Conservation (phyloP, 495 filamentous ascomycete species). For the Penicillium nucicola region DNA sequence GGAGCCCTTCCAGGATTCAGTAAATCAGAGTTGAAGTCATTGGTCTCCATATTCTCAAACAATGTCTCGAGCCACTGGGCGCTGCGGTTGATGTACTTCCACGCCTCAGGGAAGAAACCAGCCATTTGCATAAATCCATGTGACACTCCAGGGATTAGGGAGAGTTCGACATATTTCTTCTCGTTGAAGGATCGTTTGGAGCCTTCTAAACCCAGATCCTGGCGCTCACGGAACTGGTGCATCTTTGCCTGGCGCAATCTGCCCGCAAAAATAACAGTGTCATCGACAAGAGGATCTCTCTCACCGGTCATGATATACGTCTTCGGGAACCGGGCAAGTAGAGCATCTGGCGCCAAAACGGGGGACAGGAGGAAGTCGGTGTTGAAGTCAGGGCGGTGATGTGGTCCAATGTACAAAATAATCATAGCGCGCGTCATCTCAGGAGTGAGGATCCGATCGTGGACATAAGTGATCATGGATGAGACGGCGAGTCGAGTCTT, state of each 20-base stretch:
- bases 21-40: slow-evolving; percentile 21
- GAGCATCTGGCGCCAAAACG: slow-evolving; percentile 77
- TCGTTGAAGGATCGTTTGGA: slow-evolving; percentile 62
- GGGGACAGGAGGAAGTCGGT: slow-evolving; percentile 89
- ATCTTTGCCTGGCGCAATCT: slow-evolving; percentile 78
- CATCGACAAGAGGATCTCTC: slow-evolving; percentile 91
- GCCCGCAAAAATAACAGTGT: slow-evolving; percentile 94
- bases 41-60: slow-evolving; percentile 52
- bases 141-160: slow-evolving; percentile 78
- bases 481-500: slow-evolving; percentile 86
- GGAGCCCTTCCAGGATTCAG: slow-evolving; percentile 9
- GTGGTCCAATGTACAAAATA: slow-evolving; percentile 92
- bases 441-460: slow-evolving; percentile 89
- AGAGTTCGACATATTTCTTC: slow-evolving; percentile 74
- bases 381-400: slow-evolving; percentile 87
- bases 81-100: slow-evolving; percentile 73
- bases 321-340: slow-evolving; percentile 83
- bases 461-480: slow-evolving; percentile 96
- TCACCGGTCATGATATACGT: slow-evolving; percentile 93
- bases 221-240: slow-evolving; percentile 57
- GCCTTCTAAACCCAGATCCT: slow-evolving; percentile 58
- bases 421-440: slow-evolving; percentile 99
- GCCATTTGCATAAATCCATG: slow-evolving; percentile 95
- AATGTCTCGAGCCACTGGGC: slow-evolving; percentile 73
- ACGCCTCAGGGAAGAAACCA: slow-evolving; percentile 77